Base-by-base conservation (phyloP, 164 flowering plant genomes). In the Tetracentron sinense region DNA sequence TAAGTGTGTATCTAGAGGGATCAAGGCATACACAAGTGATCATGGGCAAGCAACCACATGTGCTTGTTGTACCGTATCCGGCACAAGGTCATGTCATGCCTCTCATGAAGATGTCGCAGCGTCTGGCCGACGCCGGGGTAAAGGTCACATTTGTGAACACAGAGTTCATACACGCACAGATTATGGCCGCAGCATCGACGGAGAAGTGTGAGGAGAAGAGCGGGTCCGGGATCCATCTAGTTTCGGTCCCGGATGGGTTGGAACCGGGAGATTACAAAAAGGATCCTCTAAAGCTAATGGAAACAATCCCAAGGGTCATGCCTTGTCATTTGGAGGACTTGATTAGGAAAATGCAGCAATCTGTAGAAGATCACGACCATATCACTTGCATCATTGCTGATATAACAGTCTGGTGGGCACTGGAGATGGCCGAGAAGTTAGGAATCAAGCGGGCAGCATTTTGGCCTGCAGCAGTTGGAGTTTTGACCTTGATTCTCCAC, bases 321-420 rank as follows among this genome's bases (percentile, higher is more conserved):
- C 74, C 74, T 3, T 31, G 42, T 14, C 29, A 54, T n/a, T 20
- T 70, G 35, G 60, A 70, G 54, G 60, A 66, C 25, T 25, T 74
- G 57, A 65, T 69, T 6, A 22, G n/a, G 31, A 25, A 55, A 42
- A 50, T 56, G 10, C 57, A 69, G 15, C 54, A 28, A 23, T n/a
- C 12, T n/a, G n/a, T n/a, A n/a, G n/a, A n/a, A 2, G 62, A 33
- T 12, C 28, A 55, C 8, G 67, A 67, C 7, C 38, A 67, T 26
- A 49, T 76, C 29, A 63, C 69, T 7, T 76, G 75, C 58, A 58
- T 79, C 12, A 64, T 76, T 3, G 78, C 76, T 49, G 79, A 76
- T 54, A 62, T 17, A 22, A 8, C 16, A 14, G 20, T 66, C 14
- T 62, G 61, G 7, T 75, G 72, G 70, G 65, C 73, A 17, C 38